Conservation (phyloP, 129 eudicot species). For the Artemisia tridentata region DNA sequence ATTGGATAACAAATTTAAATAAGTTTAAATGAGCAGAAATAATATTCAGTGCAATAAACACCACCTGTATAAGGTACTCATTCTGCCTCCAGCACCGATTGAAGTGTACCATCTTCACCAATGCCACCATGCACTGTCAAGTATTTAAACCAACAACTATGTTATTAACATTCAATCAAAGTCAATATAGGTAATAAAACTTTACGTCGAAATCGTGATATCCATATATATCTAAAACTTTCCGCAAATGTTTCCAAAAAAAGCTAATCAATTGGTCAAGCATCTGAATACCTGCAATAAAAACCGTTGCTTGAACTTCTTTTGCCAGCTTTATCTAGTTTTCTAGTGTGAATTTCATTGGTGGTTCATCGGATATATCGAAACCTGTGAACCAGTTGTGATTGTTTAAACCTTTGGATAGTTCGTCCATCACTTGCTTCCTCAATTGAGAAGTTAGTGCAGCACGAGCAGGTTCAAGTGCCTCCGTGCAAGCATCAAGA, state of each 20-base stretch:
- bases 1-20: conserved; percentile 5
- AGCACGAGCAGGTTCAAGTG: conserved; percentile 72
- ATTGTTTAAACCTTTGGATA: conserved; percentile 51
- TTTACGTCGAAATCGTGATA: not conserved
- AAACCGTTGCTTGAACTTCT: conserved; percentile 76
- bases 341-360: conserved; percentile 50
- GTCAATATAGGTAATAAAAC: not conserved
- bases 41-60: not conserved
- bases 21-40: not conserved
- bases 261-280: conserved; percentile 9
- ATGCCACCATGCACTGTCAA: conserved; percentile 91
- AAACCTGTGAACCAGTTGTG: conserved; percentile 80
- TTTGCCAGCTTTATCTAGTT: conserved; percentile 81
- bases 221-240: not conserved
- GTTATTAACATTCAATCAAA: conserved; percentile 1
- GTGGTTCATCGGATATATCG: conserved; percentile 74
- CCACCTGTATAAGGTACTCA: conserved; percentile 81
- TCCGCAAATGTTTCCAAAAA: not conserved
- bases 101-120: conserved; percentile 96
- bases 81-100: conserved; percentile 70
- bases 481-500: conserved; percentile 84
- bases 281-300: conserved; percentile 68
- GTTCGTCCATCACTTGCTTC: conserved; percentile 69
- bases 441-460: conserved; percentile 70
- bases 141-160: conserved; percentile 14